A percentile compares a stretch with the other conserved stretches of the same genome.
These are phyloP conservation scores for Apiosordaria backusii DNA, from an alignment of 495 filamentous ascomycete species.

Conservation along the genomic window DNA sequence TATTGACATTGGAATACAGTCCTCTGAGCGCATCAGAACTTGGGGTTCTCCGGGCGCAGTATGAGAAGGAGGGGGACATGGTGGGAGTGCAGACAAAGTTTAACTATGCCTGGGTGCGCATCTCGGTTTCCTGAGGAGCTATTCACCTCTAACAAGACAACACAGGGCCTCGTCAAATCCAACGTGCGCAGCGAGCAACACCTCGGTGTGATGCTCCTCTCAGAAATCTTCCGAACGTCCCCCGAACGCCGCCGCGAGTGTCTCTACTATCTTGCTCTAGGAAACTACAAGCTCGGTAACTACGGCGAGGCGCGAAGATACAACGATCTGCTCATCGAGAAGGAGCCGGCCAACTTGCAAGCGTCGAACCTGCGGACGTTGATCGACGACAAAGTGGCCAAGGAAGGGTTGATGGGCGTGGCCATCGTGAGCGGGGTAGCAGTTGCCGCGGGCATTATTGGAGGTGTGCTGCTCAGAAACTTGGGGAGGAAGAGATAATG, in stretches of 20 bases:
- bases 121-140: not conserved
- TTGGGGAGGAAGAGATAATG: constrained; percentile 36
- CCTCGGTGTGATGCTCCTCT: constrained; percentile 87
- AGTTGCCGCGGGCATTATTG: constrained; percentile 88
- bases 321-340: constrained; percentile 85
- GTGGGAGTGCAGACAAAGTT: constrained; percentile 98
- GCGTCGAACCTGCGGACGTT: constrained; percentile 75
- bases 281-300: constrained; percentile 97
- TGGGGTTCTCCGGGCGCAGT: constrained; percentile 85
- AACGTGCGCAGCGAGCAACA: constrained; percentile 79
- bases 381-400: constrained; percentile 94
- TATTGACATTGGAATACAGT: constrained; percentile 41
- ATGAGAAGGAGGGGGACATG: constrained; percentile 93
- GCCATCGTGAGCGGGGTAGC: constrained; percentile 95
- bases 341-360: constrained; percentile 86
- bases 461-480: constrained; percentile 71
- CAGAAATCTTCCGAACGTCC: constrained; percentile 91
- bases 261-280: constrained; percentile 93
- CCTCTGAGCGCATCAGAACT: constrained; percentile 87
- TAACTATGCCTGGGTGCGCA: constrained; percentile 93
- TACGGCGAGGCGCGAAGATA: constrained; percentile 91
- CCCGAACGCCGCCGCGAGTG: constrained; percentile 93
- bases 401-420: constrained; percentile 88
- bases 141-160: not conserved
- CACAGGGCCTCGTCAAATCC: constrained; percentile 91